Conservation (phyloP, 345 rosid genomes). For the Hibiscus tridactylites region DNA sequence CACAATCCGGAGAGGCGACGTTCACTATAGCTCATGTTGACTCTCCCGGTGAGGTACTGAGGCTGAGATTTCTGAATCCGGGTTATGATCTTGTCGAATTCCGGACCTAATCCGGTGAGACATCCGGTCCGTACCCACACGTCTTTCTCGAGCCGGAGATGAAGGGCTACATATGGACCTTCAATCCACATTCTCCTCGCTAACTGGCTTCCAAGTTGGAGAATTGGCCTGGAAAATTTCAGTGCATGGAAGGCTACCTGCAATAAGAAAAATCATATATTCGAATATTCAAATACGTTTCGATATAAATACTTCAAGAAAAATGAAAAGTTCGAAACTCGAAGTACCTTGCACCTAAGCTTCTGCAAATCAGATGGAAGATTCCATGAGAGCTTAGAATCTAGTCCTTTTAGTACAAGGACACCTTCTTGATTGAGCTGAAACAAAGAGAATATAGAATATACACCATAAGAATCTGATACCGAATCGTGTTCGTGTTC, state of each 20-base stretch:
- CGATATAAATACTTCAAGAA: neutral
- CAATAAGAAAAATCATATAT: too few relatives aligned
- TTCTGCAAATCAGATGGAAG: constrained; percentile 66
- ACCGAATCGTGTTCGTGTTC: too few relatives aligned
- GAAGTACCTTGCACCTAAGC: constrained; percentile 75
- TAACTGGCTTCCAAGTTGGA: constrained; percentile 47
- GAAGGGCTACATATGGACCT: constrained; percentile 67
- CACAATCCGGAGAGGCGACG: constrained; percentile 61
- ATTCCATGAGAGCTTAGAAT: constrained; percentile 61
- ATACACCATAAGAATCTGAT: neutral
- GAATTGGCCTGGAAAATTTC: constrained; percentile 49
- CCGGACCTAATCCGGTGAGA: constrained; percentile 52
- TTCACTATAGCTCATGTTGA: constrained; percentile 38
- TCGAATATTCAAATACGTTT: too few relatives aligned
- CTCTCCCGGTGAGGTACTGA: constrained; percentile 45
- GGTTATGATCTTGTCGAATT: constrained; percentile 37
- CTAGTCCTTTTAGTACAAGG: constrained; percentile 54
- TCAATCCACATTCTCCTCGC: constrained; percentile 79
- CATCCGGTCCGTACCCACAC: constrained; percentile 82
- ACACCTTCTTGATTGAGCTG: constrained; percentile 53
- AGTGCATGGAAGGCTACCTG: constrained; percentile 75
- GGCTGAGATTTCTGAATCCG: constrained; percentile 33
- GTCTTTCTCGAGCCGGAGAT: constrained; percentile 68
- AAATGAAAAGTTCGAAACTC: constrained; percentile 18
- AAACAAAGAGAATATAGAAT: constrained; percentile 12